Base-by-base conservation (phyloP, 352 stramenopile genomes). In the Globisporangium nagaii region DNA sequence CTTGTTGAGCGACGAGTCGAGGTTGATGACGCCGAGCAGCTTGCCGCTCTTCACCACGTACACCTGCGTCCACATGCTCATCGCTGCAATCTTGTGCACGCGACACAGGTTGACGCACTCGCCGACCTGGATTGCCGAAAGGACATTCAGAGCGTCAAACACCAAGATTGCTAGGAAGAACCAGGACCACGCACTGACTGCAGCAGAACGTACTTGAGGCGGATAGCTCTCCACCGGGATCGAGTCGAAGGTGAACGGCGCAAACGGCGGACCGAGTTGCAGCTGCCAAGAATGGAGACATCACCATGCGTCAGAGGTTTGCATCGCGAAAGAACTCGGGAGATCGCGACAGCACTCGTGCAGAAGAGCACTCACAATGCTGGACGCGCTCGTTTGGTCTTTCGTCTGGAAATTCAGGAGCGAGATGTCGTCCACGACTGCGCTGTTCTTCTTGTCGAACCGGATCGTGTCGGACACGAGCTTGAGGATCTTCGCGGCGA, bases 61-160 rank as follows among this genome's bases (percentile, higher is more conserved):
- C 13, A 93, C 78, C 43, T 93, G 79, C 12, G 80, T 90, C 83
- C 80, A 90, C 59, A 89, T 86, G 35, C 76, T 85, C 56, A 90
- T 88, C n/a, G 78, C 73, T 7, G 83, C 78, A 39, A 88, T 65
- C 28, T 87, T 84, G 66, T 90, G 81, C 15, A 93, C 73, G 13
- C 70, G 73, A 43, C 71, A 83, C 19, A 93, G 59, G 35, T 88
- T 86, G 11, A 90, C 79, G 39, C 73, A 59, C 47, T 90, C 75
- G 4, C 75, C 79, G 0, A 90, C 79, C 66, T 87, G 43, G 39
- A n/a, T 27, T 24, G 9, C 17, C 15, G 12, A 20, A 47, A 22
- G n/a, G n/a, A n/a, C n/a, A n/a, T n/a, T n/a, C n/a, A n/a, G n/a
- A n/a, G n/a, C n/a, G n/a, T n/a, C n/a, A n/a, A n/a, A n/a, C n/a